Evolutionary conservation across 352 stramenopile genomes (phyloP), one percentile per base, ranked within the genome.

Genomic region (Phytophthora pini): DNA sequence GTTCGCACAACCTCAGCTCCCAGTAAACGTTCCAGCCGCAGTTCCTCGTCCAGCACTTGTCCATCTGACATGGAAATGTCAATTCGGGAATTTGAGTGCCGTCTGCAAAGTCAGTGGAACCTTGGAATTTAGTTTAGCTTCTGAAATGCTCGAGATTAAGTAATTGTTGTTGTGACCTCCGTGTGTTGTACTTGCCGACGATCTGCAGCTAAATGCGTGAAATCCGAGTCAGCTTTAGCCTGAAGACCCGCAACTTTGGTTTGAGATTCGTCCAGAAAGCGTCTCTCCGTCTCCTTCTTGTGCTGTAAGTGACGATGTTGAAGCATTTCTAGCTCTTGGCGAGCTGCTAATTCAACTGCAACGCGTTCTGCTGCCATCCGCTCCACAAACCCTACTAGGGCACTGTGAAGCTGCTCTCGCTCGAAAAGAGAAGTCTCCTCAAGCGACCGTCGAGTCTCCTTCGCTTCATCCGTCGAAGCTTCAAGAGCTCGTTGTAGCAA

Each of bases 51-150:
- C 31, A 34, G 31, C 11, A 11, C 31, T 11, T 34, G 31, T 11
- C 31, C 8, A 34, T 34, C 31, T 9, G 61, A 83, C 15, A 72
- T 85, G 3, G 65, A 69, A 24, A 43, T 45, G 6, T 71, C 74
- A 27, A 80, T 87, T 47, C 65, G 68, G 8, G 70, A 65, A 8
- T 87, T 89, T 48, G 79, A 88, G 56, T 56, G 61, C 10, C 61
- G 65, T 9, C 55, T 88, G 50, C 57, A 59, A 38, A 63, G 36
- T 12, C 44, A 56, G 5, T 63, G 61, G 44, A 48, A 46, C 41
- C 38, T 65, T 9, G 31, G 32, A 34, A 34, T 34, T 34, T 34
- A 34, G 31, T 34, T 34, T 34, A 3, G 17, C 17, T 20, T 20
- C 17, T 20, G 17, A 20, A 20, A 11, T 34, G 1, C 7, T 11